Evolutionary conservation across 2,329 filamentous ascomycete species (phyloP).

Genomic region (Cladophialophora carrionii): DNA sequence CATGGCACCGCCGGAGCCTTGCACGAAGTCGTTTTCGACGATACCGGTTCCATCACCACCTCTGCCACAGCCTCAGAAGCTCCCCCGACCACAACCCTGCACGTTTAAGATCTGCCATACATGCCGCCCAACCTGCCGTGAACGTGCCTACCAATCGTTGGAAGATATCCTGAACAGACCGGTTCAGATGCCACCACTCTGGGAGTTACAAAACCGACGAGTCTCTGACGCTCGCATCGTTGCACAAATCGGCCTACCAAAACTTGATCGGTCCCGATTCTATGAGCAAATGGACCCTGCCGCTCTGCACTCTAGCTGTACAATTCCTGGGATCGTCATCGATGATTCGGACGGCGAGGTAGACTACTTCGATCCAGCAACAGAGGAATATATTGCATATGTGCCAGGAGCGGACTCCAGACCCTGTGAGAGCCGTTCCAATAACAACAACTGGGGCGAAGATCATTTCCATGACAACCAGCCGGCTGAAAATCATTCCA

Average conservation of each 20-base stretch:
- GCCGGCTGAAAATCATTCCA: not conserved
- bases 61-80: not conserved
- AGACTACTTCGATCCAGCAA: not conserved
- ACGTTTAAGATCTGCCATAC: slow-evolving; percentile 52
- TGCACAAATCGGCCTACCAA: slow-evolving; percentile 27
- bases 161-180: slow-evolving; percentile 47
- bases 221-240: slow-evolving; percentile 40
- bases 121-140: slow-evolving; percentile 55
- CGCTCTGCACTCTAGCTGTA: slow-evolving; percentile 15
- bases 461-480: not conserved
- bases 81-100: slow-evolving; percentile 42
- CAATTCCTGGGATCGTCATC: slow-evolving; percentile 9
- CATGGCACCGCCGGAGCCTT: slow-evolving; percentile 17
- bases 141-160: slow-evolving; percentile 40
- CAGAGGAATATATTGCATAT: slow-evolving; percentile 1
- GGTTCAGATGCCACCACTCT: slow-evolving; percentile 38
- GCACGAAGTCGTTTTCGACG: not conserved
- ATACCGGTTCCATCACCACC: not conserved
- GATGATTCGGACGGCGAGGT: slow-evolving; percentile 1
- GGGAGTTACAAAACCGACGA: slow-evolving; percentile 41
- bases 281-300: slow-evolving; percentile 14
- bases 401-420: slow-evolving; percentile 4
- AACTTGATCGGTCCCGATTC: slow-evolving; percentile 6
- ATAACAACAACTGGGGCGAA: not conserved
- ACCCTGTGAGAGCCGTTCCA: not conserved